A percentile compares a stretch with the other conserved stretches of the same genome.
phyloP scores from a whole-genome alignment of 345 rosid species.

The Anastatica hierochuntica region DNA sequence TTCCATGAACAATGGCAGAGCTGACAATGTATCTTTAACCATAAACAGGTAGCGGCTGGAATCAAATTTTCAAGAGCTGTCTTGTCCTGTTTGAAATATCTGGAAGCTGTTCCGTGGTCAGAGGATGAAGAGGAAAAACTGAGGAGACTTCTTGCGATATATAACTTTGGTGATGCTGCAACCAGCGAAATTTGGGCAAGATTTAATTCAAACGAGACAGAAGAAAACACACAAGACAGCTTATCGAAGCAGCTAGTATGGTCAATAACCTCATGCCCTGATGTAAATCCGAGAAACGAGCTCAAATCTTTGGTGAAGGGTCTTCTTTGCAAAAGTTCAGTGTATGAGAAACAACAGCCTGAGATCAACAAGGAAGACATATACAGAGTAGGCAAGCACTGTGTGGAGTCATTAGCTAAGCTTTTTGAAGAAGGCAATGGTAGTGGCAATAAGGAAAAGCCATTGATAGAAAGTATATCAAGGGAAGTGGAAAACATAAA shows the following conservation, averaged over 20 bases:
- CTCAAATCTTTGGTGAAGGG: constrained; percentile 72
- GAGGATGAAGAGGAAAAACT: constrained; percentile 93
- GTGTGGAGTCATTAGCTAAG: constrained; percentile 39
- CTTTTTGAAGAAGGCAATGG: constrained; percentile 51
- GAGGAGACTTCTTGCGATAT: constrained; percentile 43
- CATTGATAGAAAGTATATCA: constrained; percentile 60
- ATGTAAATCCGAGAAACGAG: constrained; percentile 70
- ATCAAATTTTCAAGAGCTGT: constrained; percentile 60
- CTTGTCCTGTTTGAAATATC: constrained; percentile 62
- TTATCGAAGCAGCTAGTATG: constrained; percentile 60
- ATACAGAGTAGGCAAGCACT: constrained; percentile 41
- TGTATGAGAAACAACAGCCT: constrained; percentile 71
- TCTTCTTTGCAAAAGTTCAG: constrained; percentile 76
- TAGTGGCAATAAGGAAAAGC: constrained; percentile 32
- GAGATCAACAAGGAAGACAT: constrained; percentile 68
- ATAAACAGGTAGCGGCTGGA: constrained; percentile 58
- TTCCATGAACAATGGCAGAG: not conserved
- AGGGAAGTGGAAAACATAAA: constrained; percentile 77
- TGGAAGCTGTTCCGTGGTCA: constrained; percentile 94
- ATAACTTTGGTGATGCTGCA: constrained; percentile 48
- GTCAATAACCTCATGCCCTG: constrained; percentile 54
- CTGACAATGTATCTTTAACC: constrained; percentile 18
- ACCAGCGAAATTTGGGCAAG: constrained; percentile 60
- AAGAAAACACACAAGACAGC: constrained; percentile 34
- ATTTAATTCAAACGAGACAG: constrained; percentile 32